A percentile compares a stretch with the other conserved stretches of the same genome.
Conservation (phyloP, 139 green algal genomes). For the Picochlorum sp. region DNA sequence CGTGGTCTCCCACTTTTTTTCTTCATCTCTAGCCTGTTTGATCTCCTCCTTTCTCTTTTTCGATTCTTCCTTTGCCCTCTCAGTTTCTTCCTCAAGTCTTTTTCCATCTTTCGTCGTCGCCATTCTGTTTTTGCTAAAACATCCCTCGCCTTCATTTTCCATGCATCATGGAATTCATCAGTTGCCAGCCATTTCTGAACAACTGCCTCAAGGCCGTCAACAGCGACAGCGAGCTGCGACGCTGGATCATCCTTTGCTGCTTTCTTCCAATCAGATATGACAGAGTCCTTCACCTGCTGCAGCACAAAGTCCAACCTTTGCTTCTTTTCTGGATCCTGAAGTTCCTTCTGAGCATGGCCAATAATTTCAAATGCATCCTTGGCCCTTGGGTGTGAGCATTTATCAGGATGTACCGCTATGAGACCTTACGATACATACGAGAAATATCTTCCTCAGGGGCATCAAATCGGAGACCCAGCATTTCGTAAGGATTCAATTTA, state of each 20-base stretch:
- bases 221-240: slow-evolving; percentile 47
- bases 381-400: slow-evolving; percentile 56
- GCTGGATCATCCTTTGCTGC: slow-evolving; percentile 77
- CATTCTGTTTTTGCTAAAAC: slow-evolving; percentile 71
- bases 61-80: slow-evolving; percentile 34
- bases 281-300: slow-evolving; percentile 55
- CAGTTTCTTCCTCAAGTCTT: slow-evolving; percentile 61
- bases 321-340: slow-evolving; percentile 62
- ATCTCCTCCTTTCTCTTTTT: slow-evolving; percentile 55
- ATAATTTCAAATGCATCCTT: slow-evolving; percentile 81
- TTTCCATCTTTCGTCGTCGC: slow-evolving; percentile 64
- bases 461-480: slow-evolving; percentile 79
- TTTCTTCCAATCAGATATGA: slow-evolving; percentile 71
- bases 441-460: slow-evolving; percentile 68
- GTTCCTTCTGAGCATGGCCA: slow-evolving; percentile 59
- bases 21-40: slow-evolving; percentile 53
- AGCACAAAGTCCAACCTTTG: slow-evolving; percentile 51
- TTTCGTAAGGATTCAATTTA: slow-evolving; percentile 95
- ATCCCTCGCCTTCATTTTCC: slow-evolving; percentile 70
- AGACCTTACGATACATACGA: slow-evolving; percentile 76
- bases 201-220: slow-evolving; percentile 63
- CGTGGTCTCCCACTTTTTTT: slow-evolving; percentile 75
- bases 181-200: slow-evolving; percentile 62
- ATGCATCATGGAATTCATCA: slow-evolving; percentile 76
- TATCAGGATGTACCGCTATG: slow-evolving; percentile 67